These are phyloP conservation scores for Phenoliferia sp. DNA, from an alignment of 1,284 basidiomycete species.

Conservation along the genomic window DNA sequence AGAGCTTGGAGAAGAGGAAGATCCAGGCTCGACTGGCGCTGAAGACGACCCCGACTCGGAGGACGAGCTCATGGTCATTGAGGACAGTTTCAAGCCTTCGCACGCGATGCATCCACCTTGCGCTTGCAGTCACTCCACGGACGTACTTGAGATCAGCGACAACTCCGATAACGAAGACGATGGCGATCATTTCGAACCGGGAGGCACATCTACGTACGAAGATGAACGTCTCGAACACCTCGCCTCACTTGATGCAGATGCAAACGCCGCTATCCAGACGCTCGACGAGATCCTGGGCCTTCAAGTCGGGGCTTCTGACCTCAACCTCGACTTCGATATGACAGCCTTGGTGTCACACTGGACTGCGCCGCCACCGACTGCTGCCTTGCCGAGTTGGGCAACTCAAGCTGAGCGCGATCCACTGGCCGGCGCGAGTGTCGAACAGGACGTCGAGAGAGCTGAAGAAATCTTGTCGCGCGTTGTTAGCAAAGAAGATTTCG, in stretches of 20 bases:
- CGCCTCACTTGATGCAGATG: conserved; percentile 1
- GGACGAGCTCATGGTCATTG: conserved; percentile 13
- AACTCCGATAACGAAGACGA: conserved; percentile 28
- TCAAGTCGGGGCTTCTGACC: conserved; percentile 12
- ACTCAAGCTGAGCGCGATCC: neutral
- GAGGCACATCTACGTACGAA: neutral
- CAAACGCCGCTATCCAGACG: neutral
- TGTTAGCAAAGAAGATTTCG: conserved; percentile 85
- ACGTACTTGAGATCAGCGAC: conserved; percentile 23
- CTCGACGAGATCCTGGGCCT: conserved; percentile 16
- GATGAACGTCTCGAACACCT: neutral
- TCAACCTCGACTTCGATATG: conserved; percentile 11
- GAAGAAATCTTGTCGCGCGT: conserved; percentile 73
- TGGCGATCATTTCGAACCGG: no score
- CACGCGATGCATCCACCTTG: neutral
- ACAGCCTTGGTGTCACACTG: conserved; percentile 4
- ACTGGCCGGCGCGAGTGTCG: conserved; percentile 54
- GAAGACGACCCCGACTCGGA: neutral
- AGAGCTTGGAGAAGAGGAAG: neutral
- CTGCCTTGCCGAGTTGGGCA: neutral
- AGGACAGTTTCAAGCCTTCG: conserved; percentile 8
- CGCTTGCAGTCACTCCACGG: neutral
- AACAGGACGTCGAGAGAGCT: conserved; percentile 57
- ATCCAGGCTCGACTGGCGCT: no score
- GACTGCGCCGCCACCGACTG: neutral